These are phyloP conservation scores for Pestalotiopsis sp. DNA, from an alignment of 2,329 filamentous ascomycete genomes.

Conservation along the genomic window DNA sequence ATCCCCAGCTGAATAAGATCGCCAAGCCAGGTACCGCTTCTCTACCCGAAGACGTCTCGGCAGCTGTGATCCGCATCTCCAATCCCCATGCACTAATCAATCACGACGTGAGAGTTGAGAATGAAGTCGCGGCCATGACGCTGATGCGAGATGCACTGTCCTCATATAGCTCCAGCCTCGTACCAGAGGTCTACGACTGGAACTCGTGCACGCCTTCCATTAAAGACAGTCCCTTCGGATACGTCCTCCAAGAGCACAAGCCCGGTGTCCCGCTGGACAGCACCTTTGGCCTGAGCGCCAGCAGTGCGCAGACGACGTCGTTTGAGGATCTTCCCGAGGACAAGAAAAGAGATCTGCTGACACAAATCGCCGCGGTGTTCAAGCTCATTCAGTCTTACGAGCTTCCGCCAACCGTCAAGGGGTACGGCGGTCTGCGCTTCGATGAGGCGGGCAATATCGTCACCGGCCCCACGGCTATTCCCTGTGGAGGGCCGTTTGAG, in stretches of 20 bases:
- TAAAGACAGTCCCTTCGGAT: neutral
- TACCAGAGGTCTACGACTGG: constrained; percentile 3
- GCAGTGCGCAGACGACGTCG: neutral
- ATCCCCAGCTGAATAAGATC: neutral
- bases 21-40: neutral
- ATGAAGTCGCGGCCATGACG: constrained; percentile 2
- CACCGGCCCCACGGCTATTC: neutral
- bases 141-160: neutral
- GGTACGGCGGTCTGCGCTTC: constrained; percentile 2
- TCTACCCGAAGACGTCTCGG: neutral
- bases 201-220: neutral
- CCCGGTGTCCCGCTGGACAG: neutral
- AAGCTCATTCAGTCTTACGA: neutral
- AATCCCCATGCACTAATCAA: neutral
- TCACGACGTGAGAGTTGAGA: neutral
- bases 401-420: neutral
- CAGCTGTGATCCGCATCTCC: neutral
- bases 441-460: neutral
- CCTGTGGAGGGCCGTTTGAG: neutral
- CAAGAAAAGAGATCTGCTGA: neutral
- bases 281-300: neutral
- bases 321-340: neutral
- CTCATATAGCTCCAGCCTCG: neutral
- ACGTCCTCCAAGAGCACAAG: neutral
- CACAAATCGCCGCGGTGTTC: neutral